Evolutionary conservation across 495 filamentous ascomycete genomes (phyloP), one percentile per base, ranked within the genome.

Genomic region (Hyaloscypha variabilis): DNA sequence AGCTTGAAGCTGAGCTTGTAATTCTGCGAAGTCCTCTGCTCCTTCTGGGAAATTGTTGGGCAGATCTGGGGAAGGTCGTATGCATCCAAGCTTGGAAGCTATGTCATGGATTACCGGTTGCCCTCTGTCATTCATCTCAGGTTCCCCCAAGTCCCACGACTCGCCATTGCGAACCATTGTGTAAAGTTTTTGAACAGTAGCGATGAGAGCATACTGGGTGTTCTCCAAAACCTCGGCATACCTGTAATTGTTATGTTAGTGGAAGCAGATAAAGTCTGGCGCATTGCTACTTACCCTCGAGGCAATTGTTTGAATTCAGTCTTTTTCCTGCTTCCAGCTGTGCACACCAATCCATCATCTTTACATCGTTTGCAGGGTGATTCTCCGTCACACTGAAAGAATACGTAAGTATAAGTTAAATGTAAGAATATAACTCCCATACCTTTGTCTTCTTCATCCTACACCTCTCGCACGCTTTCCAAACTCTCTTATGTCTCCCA

Each of bases 371-470:
- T 87, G 77, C 87, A 90, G 1, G 87, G 87, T 57, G 83, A 85
- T 60, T 87, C 81, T 63, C 87, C 87, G 70, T 89, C 86, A 75
- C 87, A 90, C 85, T 88, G 19, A 54, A 49, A 84, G 87, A 74
- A 0, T 85, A 84, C n/a, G 79, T 79, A 83, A 88, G 68, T 17
- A 61, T 50, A 8, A n/a, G 0, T 10, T 4, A 8, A 19, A 2
- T 2, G 13, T 36, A 23, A 49, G n/a, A 46, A 42, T 2, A 30
- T 21, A 31, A 10, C 2, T 6, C 24, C 67, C 75, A 54, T 75
- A 86, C 86, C 83, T 90, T 90, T 65, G 85, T 88, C 76, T 90
- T 90, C 78, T 89, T 90, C 77, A 89, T 85, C 65, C 87, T 78
- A 80, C 87, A 90, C 67, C 87, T 78, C 75, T 90, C 87, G 68